These are phyloP conservation scores for Solanum hybrid DNA, from an alignment of 305 asterid species.

Conservation along the genomic window DNA sequence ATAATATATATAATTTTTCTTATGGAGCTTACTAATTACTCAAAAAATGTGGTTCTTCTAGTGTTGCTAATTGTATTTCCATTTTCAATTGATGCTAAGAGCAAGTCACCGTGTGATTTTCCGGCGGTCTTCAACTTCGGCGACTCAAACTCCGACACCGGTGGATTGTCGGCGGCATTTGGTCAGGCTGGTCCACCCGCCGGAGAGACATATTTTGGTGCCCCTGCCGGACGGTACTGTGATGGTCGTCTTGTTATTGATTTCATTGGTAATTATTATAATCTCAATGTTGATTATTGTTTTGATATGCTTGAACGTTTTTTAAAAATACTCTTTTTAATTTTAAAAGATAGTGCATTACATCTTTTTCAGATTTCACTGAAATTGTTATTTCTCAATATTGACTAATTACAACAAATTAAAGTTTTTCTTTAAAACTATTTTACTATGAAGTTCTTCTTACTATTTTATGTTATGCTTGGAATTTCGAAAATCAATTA, in stretches of 20 bases:
- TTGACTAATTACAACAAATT: background rate
- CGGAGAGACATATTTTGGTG: conserved; percentile 65
- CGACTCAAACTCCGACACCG: conserved; percentile 89
- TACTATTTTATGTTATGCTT: background rate
- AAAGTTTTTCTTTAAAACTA: background rate
- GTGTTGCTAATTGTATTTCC: background rate
- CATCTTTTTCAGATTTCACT: background rate
- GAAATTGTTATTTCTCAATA: background rate
- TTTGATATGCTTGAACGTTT: background rate
- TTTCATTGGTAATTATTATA: conserved; percentile 19
- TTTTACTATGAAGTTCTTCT: too few relatives aligned
- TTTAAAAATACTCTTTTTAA: background rate
- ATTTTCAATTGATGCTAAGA: background rate
- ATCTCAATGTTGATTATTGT: background rate
- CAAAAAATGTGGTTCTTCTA: background rate
- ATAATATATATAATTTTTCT: background rate
- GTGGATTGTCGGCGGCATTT: conserved; percentile 88
- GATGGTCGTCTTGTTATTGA: conserved; percentile 36
- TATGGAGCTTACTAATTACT: conserved; percentile 3
- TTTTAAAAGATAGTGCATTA: too few relatives aligned
- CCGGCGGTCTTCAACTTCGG: conserved; percentile 89
- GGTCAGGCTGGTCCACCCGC: conserved; percentile 76
- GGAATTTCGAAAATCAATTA: background rate
- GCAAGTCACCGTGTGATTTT: conserved; percentile 33
- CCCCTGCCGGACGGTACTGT: conserved; percentile 69